phyloP scores from a whole-genome alignment of 176 grass and related monocot genomes.

The Poa pratensis region DNA sequence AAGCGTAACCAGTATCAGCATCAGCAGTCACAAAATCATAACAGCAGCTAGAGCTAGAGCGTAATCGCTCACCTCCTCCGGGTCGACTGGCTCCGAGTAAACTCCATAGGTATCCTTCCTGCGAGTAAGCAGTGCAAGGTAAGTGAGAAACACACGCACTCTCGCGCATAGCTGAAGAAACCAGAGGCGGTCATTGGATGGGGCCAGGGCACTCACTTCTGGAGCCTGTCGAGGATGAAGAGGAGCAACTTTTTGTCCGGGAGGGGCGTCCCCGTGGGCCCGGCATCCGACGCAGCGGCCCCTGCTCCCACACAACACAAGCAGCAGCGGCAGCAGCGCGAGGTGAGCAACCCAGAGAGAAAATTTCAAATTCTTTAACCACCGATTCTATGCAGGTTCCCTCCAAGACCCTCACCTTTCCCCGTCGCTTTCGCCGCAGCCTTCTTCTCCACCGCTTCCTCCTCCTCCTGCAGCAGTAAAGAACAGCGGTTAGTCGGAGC shows the following conservation, averaged over 20 bases:
- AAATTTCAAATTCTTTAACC: conserved; percentile 51
- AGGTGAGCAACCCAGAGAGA: conserved; percentile 21
- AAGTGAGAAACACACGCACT: conserved; percentile 21
- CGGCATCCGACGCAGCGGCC: conserved; percentile 53
- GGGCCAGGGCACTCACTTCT: conserved; percentile 71
- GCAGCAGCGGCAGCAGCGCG: conserved; percentile 17
- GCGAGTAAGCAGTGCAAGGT: conserved; percentile 35
- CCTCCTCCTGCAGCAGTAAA: conserved; percentile 36
- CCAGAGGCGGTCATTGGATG: conserved; percentile 44
- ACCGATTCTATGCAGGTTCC: conserved; percentile 55
- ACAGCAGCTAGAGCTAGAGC: conserved; percentile 5
- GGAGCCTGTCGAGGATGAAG: conserved; percentile 75
- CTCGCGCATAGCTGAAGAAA: conserved; percentile 8
- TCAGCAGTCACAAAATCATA: conserved; percentile 9
- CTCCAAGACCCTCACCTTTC: conserved; percentile 67
- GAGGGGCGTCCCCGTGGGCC: conserved; percentile 60
- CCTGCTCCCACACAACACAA: conserved; percentile 51
- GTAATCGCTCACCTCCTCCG: conserved; percentile 58
- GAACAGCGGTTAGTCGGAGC: conserved; percentile 23
- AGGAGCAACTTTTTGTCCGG: conserved; percentile 72
- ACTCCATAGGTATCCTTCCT: conserved; percentile 82
- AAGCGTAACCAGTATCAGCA: not conserved
- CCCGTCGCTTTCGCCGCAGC: conserved; percentile 63
- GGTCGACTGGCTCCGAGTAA: conserved; percentile 71
- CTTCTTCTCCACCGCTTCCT: conserved; percentile 29